phyloP scores from a whole-genome alignment of 768 basidiomycete species.

The Trametes punicea region DNA sequence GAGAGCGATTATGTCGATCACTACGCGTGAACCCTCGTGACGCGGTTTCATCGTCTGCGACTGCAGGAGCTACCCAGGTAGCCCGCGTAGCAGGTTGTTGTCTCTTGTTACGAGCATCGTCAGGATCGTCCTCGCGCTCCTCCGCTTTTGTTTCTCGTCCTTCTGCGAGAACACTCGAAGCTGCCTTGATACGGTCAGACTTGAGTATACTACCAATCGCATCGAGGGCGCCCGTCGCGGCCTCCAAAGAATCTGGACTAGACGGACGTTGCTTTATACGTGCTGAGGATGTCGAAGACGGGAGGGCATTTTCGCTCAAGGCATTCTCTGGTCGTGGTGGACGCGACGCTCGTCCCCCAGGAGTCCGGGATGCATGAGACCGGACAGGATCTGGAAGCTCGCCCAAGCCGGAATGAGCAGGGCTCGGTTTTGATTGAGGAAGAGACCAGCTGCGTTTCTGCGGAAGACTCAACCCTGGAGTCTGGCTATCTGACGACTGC shows the following conservation, averaged over 20 bases:
- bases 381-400: neutral
- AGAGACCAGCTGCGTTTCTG: conserved; percentile 5
- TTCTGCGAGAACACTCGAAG: conserved; percentile 1
- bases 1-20: conserved; percentile 5
- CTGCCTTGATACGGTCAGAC: conserved; percentile 4
- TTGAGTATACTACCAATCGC: conserved; percentile 6
- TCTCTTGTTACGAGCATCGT: neutral
- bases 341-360: neutral
- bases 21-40: neutral
- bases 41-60: neutral
- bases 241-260: neutral
- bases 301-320: neutral
- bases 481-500: neutral
- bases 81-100: neutral
- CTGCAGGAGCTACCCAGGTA: neutral
- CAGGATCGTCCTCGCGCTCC: neutral
- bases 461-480: neutral
- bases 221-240: neutral
- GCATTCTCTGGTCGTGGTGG: neutral
- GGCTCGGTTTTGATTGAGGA: neutral
- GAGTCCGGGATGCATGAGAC: neutral
- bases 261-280: neutral
- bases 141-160: neutral
- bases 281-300: neutral
- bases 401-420: no score